Evolutionary conservation across 1,139 yeast species (phyloP).

Genomic region (Suzukiozyma palmioleophila): DNA sequence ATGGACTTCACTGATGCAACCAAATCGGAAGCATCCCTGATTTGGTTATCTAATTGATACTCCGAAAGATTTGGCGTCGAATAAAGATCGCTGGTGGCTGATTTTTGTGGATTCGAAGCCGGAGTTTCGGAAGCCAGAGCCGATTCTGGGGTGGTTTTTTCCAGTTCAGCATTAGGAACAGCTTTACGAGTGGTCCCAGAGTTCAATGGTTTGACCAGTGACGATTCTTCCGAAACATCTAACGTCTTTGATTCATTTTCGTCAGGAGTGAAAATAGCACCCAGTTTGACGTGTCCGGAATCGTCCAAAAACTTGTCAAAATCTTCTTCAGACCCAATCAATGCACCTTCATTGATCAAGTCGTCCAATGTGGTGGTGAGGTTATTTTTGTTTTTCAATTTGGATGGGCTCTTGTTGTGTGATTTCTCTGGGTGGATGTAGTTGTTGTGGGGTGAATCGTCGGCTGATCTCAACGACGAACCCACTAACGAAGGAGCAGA

Average conservation of each 20-base stretch:
- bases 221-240: neutral
- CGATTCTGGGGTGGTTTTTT: conserved; percentile 4
- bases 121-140: conserved; percentile 7
- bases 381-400: conserved; percentile 14
- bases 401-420: conserved; percentile 15
- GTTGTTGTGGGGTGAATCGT: conserved; percentile 43
- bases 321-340: conserved; percentile 53
- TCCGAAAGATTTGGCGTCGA: conserved; percentile 48
- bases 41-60: conserved; percentile 41
- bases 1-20: conserved; percentile 32
- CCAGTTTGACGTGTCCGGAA: conserved; percentile 48
- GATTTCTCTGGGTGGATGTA: conserved; percentile 47
- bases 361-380: conserved; percentile 51
- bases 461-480: conserved; percentile 49
- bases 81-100: conserved; percentile 26
- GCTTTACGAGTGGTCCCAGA: conserved; percentile 5
- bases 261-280: conserved; percentile 15
- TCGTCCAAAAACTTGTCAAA: conserved; percentile 50
- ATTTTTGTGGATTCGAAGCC: neutral
- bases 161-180: conserved; percentile 10
- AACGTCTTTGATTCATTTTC: neutral
- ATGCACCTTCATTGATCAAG: conserved; percentile 56
- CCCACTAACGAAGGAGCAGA: conserved; percentile 57
- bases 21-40: conserved; percentile 34
- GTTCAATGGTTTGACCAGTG: neutral